These are phyloP conservation scores for Fusarium sp. DNA, from an alignment of 2,329 filamentous ascomycete genomes.

Conservation along the genomic window DNA sequence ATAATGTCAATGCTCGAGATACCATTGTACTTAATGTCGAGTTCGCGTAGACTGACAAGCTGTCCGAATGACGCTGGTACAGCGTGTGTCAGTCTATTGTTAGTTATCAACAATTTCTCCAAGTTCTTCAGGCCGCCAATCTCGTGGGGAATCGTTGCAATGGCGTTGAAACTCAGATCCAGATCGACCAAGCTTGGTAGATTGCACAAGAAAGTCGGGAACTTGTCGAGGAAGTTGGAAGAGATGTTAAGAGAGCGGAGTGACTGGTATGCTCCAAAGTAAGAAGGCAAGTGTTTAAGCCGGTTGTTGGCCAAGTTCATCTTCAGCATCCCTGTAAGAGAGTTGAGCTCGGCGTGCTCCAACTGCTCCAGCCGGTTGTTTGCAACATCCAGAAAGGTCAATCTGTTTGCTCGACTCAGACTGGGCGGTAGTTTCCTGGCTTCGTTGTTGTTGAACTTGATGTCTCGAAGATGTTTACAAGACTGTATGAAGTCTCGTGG, in stretches of 20 bases:
- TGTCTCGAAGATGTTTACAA: constrained; percentile 89
- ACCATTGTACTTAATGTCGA: constrained; percentile 93
- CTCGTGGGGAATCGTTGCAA: constrained; percentile 77
- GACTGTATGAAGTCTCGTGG: constrained; percentile 96
- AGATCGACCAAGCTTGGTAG: constrained; percentile 87
- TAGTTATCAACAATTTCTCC: constrained; percentile 93
- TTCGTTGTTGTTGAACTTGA: constrained; percentile 96
- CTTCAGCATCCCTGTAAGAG: constrained; percentile 80
- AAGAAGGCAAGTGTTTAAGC: constrained; percentile 78
- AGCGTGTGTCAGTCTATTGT: constrained; percentile 83
- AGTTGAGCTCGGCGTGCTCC: constrained; percentile 83
- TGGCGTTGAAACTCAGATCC: constrained; percentile 96
- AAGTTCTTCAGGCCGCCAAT: constrained; percentile 82
- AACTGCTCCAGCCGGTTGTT: constrained; percentile 92
- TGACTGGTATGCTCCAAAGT: constrained; percentile 82
- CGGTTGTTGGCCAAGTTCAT: constrained; percentile 95
- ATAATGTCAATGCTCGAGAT: constrained; percentile 90
- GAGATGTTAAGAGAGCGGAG: constrained; percentile 89
- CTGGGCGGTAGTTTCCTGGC: constrained; percentile 86
- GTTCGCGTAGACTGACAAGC: constrained; percentile 82
- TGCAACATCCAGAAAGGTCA: constrained; percentile 92
- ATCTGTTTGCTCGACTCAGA: constrained; percentile 78
- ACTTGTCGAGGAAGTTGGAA: constrained; percentile 87
- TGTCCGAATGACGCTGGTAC: constrained; percentile 78
- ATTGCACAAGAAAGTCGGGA: constrained; percentile 86